These are phyloP conservation scores for Triticum monococcum DNA, from an alignment of 176 grass and related monocot genomes.

Conservation along the genomic window DNA sequence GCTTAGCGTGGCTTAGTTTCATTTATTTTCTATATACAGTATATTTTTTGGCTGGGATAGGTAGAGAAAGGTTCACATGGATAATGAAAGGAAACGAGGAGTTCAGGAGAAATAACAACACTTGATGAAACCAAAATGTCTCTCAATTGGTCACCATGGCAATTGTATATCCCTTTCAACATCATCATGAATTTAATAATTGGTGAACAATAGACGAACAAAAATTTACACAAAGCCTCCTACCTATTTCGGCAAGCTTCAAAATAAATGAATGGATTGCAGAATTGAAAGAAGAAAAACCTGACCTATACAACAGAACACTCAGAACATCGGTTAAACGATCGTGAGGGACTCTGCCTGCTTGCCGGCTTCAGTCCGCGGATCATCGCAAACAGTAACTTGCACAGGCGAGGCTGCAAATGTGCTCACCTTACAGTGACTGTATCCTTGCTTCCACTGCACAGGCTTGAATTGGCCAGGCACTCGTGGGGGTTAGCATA, in stretches of 20 bases:
- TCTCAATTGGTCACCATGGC: not conserved
- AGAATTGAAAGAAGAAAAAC: not conserved
- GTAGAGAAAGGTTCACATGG: not conserved
- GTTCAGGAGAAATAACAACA: not conserved
- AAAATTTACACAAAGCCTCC: constrained; percentile 37
- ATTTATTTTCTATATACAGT: not conserved
- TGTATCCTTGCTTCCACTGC: constrained; percentile 24
- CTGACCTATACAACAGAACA: constrained; percentile 37
- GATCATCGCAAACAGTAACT: not conserved
- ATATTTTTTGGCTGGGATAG: not conserved
- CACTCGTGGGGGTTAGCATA: constrained; percentile 89
- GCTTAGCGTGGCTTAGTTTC: not conserved
- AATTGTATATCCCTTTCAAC: constrained; percentile 4
- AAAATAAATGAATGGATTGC: constrained; percentile 30
- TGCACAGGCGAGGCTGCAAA: not conserved
- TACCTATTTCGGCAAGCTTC: constrained; percentile 25
- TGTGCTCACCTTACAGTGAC: constrained; percentile 28
- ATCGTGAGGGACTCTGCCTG: constrained; percentile 2
- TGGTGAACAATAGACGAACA: not conserved
- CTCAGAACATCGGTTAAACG: not conserved
- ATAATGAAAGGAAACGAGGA: not conserved
- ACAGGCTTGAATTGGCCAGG: constrained; percentile 56
- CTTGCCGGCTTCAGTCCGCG: constrained; percentile 23
- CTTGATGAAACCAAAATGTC: not conserved
- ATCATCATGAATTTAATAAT: not conserved